These are phyloP conservation scores for Pseudopyrenochaeta lycopersici DNA, from an alignment of 2,329 filamentous ascomycete species.

Conservation along the genomic window DNA sequence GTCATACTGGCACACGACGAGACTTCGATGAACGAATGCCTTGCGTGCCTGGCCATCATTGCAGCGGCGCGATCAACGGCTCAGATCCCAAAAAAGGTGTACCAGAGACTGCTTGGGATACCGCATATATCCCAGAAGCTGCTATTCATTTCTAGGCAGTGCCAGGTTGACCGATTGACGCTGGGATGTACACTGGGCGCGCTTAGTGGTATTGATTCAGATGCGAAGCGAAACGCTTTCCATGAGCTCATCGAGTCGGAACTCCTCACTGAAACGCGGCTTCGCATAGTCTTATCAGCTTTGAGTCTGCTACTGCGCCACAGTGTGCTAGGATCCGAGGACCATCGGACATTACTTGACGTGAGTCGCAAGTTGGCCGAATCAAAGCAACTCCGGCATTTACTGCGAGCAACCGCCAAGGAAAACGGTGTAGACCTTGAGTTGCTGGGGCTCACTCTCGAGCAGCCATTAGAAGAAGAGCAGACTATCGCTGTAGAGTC, in stretches of 20 bases:
- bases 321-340: conserved; percentile 32
- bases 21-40: conserved; percentile 75
- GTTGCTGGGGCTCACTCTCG: conserved; percentile 57
- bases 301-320: conserved; percentile 63
- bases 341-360: conserved; percentile 43
- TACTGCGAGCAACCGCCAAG: conserved; percentile 73
- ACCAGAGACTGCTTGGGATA: conserved; percentile 73
- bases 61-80: conserved; percentile 79
- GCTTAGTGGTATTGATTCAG: conserved; percentile 26
- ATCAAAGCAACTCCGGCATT: conserved; percentile 52
- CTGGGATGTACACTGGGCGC: conserved; percentile 71
- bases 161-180: conserved; percentile 74
- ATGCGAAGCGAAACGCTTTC: conserved; percentile 55
- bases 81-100: conserved; percentile 73
- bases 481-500: conserved; percentile 42
- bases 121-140: conserved; percentile 68
- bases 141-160: conserved; percentile 69
- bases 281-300: conserved; percentile 71
- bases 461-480: conserved; percentile 21
- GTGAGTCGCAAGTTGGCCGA: conserved; percentile 43
- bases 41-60: conserved; percentile 82
- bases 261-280: conserved; percentile 70
- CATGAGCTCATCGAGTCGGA: conserved; percentile 68
- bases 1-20: conserved; percentile 78
- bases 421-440: conserved; percentile 77